Base-by-base conservation (phyloP, 768 basidiomycete species). In the Guyanaporus albipodus region DNA sequence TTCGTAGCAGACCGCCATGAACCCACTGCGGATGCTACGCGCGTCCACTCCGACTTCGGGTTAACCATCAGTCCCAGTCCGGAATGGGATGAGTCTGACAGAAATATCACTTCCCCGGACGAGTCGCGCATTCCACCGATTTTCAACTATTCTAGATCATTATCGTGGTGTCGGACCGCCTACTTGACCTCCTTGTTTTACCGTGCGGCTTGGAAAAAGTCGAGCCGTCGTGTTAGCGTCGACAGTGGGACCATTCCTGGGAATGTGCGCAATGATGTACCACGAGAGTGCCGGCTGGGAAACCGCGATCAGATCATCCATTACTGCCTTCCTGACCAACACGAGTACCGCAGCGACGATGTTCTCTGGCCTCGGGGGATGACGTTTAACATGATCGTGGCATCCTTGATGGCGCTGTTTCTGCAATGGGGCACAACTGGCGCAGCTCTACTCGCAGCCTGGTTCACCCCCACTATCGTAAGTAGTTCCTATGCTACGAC, bases 391-490 rank as follows among this genome's bases (percentile, higher is more conserved):
- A 61, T 69, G 45, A 8, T 59, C 14, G 28, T 66, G 10, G 68
- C 69, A n/a, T 64, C 68, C 2, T 1, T 60, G 9, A 54, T 64
- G 33, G 45, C 66, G 8, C 28, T 71, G 18, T 46, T 44, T 9
- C 22, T 71, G 17, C 68, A 70, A 43, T 70, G 66, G 70, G 61
- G 53, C 0, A 67, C 68, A 8, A 58, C 61, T 2, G 33, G 46
- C 0, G 60, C 67, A 10, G 67, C 68, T 1, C 3, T 68, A 26
- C 33, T 68, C 5, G 53, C 55, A 8, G 55, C 55, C 10, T 62
- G 56, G 52, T 64, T 49, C 22, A 69, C 64, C 0, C 69, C 68
- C 8, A 71, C 68, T 1, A 49, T 49, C 3, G 60, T 59, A 31
- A 42, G 57, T 55, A 5, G 11, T 17, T n/a, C n/a, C n/a, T n/a